Base-by-base conservation (phyloP, 2,329 filamentous ascomycete species). In the Trichoderma sp. region DNA sequence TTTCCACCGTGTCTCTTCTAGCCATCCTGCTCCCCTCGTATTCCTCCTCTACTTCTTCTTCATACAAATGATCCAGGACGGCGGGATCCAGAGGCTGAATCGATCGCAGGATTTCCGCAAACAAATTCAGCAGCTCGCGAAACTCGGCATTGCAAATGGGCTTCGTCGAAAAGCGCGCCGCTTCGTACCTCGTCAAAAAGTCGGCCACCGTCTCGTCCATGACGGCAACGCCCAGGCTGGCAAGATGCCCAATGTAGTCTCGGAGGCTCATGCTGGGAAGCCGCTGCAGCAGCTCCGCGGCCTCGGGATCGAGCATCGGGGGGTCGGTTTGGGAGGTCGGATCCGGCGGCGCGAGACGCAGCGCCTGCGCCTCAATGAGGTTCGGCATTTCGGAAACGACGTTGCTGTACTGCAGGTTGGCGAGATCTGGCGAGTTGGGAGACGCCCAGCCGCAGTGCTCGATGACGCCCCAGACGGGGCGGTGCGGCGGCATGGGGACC, bases 361-460 rank as follows among this genome's bases (percentile, higher is more conserved):
- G 87, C 1, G 93, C 94, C 75, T 94, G 94, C 10, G 92, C 94
- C 79, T 98, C 94, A 68, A 98, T 91, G 30, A 98, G 83, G 73
- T 96, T 90, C 1, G 93, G 92, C 26, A 99, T 82, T 76, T 98
- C 94, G 44, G 85, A 83, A 19, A 97, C 82, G 26, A 99, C 92
- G 2, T 88, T 87, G 70, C 83, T 84, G 76, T 96, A 98, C 69
- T 96, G 88, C n/a, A 98, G 78, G 72, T 92, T 87, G 5, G 92
- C 88, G 19, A 95, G 79, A 72, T 95, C 90, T 9, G 85, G 80
- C 1, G 87, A 90, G 34, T 85, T 84, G 6, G 94, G 94, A 2
- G 92, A 91, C 2, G 90, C 90, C 94, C 95, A 98, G 59, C 94
- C 95, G 17, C 88, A 82, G 74, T 99, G 95, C 66, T 91, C 86